Percentiles rank a stretch among this genome's conserved stretches.
These are phyloP conservation scores for Hyphopichia buzzinii DNA, from an alignment of 1,139 yeast species.

Conservation along the genomic window DNA sequence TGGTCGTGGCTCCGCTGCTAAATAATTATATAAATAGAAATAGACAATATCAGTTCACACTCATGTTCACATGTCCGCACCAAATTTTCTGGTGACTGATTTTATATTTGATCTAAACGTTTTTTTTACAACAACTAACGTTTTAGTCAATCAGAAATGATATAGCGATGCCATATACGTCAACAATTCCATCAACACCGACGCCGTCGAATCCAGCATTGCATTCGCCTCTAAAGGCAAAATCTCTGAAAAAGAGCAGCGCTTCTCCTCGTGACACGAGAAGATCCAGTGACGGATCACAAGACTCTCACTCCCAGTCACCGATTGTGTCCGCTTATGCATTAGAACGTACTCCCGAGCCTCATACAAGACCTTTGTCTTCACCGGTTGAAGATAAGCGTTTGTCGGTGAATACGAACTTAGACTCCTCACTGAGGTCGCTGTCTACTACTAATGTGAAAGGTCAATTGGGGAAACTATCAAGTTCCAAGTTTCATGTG, in stretches of 20 bases:
- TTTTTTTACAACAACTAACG: no score
- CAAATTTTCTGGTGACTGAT: no score
- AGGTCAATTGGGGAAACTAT: not conserved
- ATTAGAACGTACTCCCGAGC: no score
- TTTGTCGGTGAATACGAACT: not conserved
- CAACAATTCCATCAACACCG: no score
- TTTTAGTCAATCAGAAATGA: not conserved
- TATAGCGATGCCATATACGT: not conserved
- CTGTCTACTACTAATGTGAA: not conserved
- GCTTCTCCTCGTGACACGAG: not conserved
- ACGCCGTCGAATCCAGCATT: no score
- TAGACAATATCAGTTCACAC: no score
- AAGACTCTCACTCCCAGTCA: not conserved
- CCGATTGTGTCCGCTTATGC: not conserved
- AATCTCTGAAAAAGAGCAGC: not conserved
- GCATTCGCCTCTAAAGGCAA: not conserved
- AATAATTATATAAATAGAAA: constrained; percentile 13
- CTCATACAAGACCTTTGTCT: no score
- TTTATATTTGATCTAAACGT: no score
- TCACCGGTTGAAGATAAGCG: not conserved
- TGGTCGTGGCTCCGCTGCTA: constrained; percentile 69
- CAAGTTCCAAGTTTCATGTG: no score
- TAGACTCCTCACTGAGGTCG: not conserved
- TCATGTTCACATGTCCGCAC: no score
- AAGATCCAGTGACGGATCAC: not conserved